Conservation (phyloP, 345 rosid species). For the Hibiscus trionum region DNA sequence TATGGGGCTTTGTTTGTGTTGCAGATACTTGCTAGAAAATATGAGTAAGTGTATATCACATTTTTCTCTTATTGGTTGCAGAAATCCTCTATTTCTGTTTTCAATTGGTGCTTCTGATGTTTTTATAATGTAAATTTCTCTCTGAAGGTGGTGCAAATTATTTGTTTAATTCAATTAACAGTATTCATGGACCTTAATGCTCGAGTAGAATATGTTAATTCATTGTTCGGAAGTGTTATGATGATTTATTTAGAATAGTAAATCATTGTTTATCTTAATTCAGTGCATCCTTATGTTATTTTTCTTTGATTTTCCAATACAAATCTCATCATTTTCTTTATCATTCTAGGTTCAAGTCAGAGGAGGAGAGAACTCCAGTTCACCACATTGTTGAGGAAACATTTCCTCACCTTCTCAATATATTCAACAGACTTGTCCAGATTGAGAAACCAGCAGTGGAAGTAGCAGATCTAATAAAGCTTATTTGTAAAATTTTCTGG, state of each 20-base stretch:
- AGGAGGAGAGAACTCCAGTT: conserved; percentile 91
- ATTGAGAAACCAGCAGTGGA: conserved; percentile 74
- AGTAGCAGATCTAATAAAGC: conserved; percentile 87
- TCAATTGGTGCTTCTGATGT: background rate
- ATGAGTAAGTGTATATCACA: conserved; percentile 50
- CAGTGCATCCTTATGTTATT: background rate
- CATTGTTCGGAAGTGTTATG: no score
- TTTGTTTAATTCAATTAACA: background rate
- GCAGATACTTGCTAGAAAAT: conserved; percentile 93
- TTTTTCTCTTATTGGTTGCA: background rate
- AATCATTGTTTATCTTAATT: background rate
- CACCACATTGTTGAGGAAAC: conserved; percentile 79
- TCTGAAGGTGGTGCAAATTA: background rate
- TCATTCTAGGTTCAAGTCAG: conserved; percentile 82
- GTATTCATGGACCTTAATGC: background rate
- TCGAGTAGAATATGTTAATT: background rate
- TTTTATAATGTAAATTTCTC: background rate
- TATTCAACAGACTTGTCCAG: conserved; percentile 78
- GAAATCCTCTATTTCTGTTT: background rate
- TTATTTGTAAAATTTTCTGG: conserved; percentile 98
- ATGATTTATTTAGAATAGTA: no score
- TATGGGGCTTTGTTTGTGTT: conserved; percentile 85
- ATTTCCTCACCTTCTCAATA: conserved; percentile 67
- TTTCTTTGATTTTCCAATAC: background rate
- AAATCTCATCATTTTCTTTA: background rate